Evolutionary conservation across 345 rosid genomes (phyloP), one percentile per base, ranked within the genome.

Genomic region (thale cress (Arabidopsis thaliana)): DNA sequence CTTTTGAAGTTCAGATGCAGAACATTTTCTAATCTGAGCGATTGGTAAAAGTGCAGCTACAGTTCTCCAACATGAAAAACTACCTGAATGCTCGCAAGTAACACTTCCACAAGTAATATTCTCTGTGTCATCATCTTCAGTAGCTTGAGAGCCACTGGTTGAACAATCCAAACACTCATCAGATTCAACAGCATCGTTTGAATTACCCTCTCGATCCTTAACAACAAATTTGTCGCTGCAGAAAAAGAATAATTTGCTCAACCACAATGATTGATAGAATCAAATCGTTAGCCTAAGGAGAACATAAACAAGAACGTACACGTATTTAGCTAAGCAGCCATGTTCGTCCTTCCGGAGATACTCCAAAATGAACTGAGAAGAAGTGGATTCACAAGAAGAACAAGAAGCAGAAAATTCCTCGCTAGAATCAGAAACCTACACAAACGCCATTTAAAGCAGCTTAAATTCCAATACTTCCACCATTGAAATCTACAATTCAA

Each of bases 41-140:
- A 82, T 41, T 7, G 98, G 96, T 58, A 80, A 88, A 79, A 93
- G 79, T 38, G 89, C 82, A 83, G 78, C 72, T 28, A 87, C 70
- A 12, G 75, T 79, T 76, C 87, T 83, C 22, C 63, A 37, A 73
- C 91, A 86, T 74, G 90, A 74, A 64, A 85, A 83, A 67, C 80
- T 82, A 69, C 62, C 67, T 34, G 85, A 84, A 72, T 50, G 69
- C 44, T 58, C 44, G 69, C 90, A 84, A 20, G 62, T 62, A 73
- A 80, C 79, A 76, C 59, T 71, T 65, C 56, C 76, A 5, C 70
- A 79, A 53, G 79, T 81, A 48, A 64, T 48, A 25, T 49, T 63
- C 53, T 65, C 81, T 14, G 74, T 9, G 36, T 71, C 67, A 10
- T 44, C 72, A 60, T 62, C 60, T 1, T 46, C 46, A 38, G 53